Evolutionary conservation across 768 basidiomycete species (phyloP).

Genomic region (Heimioporus sp.): DNA sequence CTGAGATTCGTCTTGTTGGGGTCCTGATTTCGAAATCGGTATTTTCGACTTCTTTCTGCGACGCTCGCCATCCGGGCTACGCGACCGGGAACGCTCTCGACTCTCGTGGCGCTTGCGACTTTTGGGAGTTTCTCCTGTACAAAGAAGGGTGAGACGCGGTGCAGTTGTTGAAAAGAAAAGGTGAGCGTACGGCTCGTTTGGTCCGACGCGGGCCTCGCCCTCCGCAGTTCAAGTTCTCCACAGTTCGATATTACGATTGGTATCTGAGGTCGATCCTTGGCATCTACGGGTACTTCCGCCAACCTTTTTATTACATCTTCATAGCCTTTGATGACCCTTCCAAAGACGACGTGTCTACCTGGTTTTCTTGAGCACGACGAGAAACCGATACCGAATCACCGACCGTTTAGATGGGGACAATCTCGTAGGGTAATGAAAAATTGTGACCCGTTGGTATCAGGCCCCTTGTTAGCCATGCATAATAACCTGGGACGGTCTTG

Average conservation of each 20-base stretch:
- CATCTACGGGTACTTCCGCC: slow-evolving; percentile 64
- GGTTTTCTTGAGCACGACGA: background rate
- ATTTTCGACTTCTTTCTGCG: slow-evolving; percentile 28
- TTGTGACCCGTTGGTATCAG: slow-evolving; percentile 83
- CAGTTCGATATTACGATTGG: slow-evolving; percentile 73
- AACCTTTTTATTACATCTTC: slow-evolving; percentile 59
- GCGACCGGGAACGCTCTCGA: slow-evolving; percentile 24
- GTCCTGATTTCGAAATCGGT: slow-evolving; percentile 3
- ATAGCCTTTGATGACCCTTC: slow-evolving; percentile 57
- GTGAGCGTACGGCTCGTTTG: slow-evolving; percentile 12
- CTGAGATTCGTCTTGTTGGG: slow-evolving; percentile 8
- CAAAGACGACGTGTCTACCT: slow-evolving; percentile 64
- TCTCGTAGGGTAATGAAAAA: slow-evolving; percentile 83
- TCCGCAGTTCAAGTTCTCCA: slow-evolving; percentile 79
- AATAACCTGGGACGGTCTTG: slow-evolving; percentile 47
- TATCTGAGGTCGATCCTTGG: slow-evolving; percentile 66
- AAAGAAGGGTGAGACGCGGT: background rate
- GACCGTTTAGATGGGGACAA: slow-evolving; percentile 73
- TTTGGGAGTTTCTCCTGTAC: slow-evolving; percentile 6
- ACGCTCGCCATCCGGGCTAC: slow-evolving; percentile 26
- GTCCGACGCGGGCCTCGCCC: slow-evolving; percentile 5
- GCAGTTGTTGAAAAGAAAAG: background rate
- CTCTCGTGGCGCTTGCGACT: slow-evolving; percentile 20
- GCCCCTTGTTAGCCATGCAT: slow-evolving; percentile 89
- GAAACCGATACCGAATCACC: slow-evolving; percentile 9